These are phyloP conservation scores for Calonectria ilicicola DNA, from an alignment of 2,329 filamentous ascomycete species.

Conservation along the genomic window DNA sequence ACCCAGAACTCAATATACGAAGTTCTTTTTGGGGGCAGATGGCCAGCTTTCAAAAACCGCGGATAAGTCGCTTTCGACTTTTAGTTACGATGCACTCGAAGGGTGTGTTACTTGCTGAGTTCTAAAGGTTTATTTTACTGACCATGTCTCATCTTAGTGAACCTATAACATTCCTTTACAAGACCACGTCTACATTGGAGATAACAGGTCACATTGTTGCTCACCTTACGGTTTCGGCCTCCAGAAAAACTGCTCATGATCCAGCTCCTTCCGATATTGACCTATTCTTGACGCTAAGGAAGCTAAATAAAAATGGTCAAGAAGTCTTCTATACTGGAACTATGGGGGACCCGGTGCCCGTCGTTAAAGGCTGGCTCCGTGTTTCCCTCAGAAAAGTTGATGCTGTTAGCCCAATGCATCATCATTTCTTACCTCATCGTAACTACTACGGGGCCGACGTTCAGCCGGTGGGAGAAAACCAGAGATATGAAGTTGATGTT, in stretches of 20 bases:
- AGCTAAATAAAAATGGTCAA: slow-evolving; percentile 64
- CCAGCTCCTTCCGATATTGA: slow-evolving; percentile 62
- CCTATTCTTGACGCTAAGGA: slow-evolving; percentile 71
- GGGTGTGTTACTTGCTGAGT: not conserved
- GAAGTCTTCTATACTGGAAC: slow-evolving; percentile 76
- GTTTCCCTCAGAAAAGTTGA: slow-evolving; percentile 67
- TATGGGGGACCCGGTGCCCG: slow-evolving; percentile 72
- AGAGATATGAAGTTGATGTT: slow-evolving; percentile 70
- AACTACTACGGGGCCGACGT: slow-evolving; percentile 70
- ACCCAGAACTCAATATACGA: slow-evolving; percentile 71
- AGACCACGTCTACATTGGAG: slow-evolving; percentile 67
- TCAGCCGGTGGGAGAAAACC: slow-evolving; percentile 63
- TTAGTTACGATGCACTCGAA: not conserved
- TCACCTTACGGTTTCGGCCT: slow-evolving; percentile 73
- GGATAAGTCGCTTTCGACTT: not conserved
- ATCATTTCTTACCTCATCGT: slow-evolving; percentile 64
- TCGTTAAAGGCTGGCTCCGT: slow-evolving; percentile 75
- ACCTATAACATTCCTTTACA: slow-evolving; percentile 63
- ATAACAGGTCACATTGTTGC: slow-evolving; percentile 76
- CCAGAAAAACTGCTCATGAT: slow-evolving; percentile 57
- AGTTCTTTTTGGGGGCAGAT: slow-evolving; percentile 67
- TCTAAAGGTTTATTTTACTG: not conserved
- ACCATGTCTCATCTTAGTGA: not conserved
- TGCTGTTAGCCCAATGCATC: slow-evolving; percentile 60
- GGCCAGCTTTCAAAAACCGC: not conserved